Evolutionary conservation across 495 filamentous ascomycete species (phyloP).

Genomic region (Lineolata rhizophorae): DNA sequence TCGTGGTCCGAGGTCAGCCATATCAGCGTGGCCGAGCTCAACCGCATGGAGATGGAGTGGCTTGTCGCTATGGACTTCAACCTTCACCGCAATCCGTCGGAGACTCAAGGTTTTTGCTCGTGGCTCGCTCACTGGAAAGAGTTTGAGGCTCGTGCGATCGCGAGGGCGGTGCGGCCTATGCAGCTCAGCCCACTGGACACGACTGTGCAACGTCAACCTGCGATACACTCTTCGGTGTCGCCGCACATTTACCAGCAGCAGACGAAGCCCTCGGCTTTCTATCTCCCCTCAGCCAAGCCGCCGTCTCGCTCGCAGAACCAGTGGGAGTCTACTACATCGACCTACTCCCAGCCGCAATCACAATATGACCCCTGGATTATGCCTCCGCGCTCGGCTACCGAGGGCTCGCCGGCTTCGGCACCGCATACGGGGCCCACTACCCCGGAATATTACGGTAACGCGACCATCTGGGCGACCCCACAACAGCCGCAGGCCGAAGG

Average conservation of each 20-base stretch:
- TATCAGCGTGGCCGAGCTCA: slow-evolving; percentile 71
- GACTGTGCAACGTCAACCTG: slow-evolving; percentile 26
- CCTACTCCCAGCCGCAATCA: slow-evolving; percentile 9
- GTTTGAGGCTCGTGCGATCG: slow-evolving; percentile 43
- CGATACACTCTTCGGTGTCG: slow-evolving; percentile 14
- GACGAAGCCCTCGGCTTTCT: slow-evolving; percentile 7
- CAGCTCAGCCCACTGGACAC: slow-evolving; percentile 51
- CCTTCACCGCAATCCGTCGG: slow-evolving; percentile 69
- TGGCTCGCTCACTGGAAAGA: slow-evolving; percentile 73
- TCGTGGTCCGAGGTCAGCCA: slow-evolving; percentile 97
- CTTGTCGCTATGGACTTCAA: slow-evolving; percentile 64
- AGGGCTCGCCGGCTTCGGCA: slow-evolving; percentile 46
- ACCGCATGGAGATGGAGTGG: slow-evolving; percentile 84
- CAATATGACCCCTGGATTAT: slow-evolving; percentile 31
- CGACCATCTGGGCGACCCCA: slow-evolving; percentile 20
- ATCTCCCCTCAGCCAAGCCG: slow-evolving; percentile 1
- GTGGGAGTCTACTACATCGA: slow-evolving; percentile 6
- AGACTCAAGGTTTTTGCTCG: slow-evolving; percentile 58
- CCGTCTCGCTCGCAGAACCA: slow-evolving; percentile 4
- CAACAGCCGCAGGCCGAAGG: slow-evolving; percentile 24
- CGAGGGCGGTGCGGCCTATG: slow-evolving; percentile 19
- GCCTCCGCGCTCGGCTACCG: slow-evolving; percentile 27
- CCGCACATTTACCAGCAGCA: no score
- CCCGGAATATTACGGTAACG: slow-evolving; percentile 22
- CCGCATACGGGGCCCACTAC: slow-evolving; percentile 39